These are phyloP conservation scores for Castanea mollissima DNA, from an alignment of 306 rosid species.

Conservation along the genomic window DNA sequence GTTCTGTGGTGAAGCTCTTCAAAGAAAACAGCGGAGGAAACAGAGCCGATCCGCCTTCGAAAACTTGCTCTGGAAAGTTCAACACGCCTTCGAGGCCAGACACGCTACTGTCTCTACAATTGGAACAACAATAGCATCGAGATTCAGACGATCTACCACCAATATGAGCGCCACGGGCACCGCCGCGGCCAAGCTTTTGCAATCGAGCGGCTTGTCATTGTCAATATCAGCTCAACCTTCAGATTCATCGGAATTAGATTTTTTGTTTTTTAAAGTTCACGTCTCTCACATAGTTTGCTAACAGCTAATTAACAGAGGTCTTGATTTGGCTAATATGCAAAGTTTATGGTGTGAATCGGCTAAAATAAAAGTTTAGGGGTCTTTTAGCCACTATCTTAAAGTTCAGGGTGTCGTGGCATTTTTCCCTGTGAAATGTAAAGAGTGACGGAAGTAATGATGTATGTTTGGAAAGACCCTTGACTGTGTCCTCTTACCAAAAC, in stretches of 20 bases:
- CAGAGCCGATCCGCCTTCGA: slow-evolving; percentile 37
- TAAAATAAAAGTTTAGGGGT: too few species aligned
- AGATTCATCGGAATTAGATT: neutral
- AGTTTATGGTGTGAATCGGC: too few species aligned
- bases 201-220: slow-evolving; percentile 49
- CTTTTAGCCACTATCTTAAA: too few species aligned
- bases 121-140: slow-evolving; percentile 28
- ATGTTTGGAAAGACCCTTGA: too few species aligned
- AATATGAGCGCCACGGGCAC: slow-evolving; percentile 39
- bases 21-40: slow-evolving; percentile 55
- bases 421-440: too few species aligned
- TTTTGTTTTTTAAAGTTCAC: too few species aligned
- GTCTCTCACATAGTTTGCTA: too few species aligned
- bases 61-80: slow-evolving; percentile 39
- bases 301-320: too few species aligned
- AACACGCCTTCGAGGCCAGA: slow-evolving; percentile 59
- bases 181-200: slow-evolving; percentile 62
- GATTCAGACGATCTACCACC: slow-evolving; percentile 43
- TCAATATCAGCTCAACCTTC: slow-evolving; percentile 19
- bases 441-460: too few species aligned
- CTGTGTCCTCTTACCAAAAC: too few species aligned
- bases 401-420: too few species aligned
- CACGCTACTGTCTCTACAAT: slow-evolving; percentile 37
- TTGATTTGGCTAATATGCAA: too few species aligned
- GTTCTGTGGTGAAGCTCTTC: slow-evolving; percentile 41